Conservation (phyloP, 345 rosid genomes). For the Cardamine chenopodiifolia region DNA sequence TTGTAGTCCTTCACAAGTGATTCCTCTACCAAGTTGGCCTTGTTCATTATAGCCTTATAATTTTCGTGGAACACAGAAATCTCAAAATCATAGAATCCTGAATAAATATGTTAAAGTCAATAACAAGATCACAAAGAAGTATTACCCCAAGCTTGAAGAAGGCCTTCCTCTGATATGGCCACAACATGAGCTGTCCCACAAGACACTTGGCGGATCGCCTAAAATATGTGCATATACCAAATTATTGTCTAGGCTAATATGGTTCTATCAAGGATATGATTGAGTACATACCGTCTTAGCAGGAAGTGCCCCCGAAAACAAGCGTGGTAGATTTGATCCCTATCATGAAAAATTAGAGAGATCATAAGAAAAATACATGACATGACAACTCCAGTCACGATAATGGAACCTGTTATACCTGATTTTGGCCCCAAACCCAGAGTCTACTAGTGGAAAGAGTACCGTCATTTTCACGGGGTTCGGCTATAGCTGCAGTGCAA, state of each 20-base stretch:
- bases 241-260: constrained; percentile 1
- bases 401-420: constrained; percentile 48
- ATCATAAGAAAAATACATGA: background rate
- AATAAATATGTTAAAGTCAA: background rate
- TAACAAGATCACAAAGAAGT: constrained; percentile 6
- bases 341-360: constrained; percentile 40
- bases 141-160: constrained; percentile 94
- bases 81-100: constrained; percentile 9
- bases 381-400: background rate
- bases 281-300: constrained; percentile 57
- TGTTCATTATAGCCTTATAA: constrained; percentile 80
- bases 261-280: background rate
- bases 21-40: constrained; percentile 98
- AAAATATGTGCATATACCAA: constrained; percentile 17
- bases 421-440: constrained; percentile 99
- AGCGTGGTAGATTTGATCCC: constrained; percentile 89
- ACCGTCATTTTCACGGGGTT: constrained; percentile 77
- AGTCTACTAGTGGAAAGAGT: constrained; percentile 69
- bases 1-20: constrained; percentile 95
- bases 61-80: constrained; percentile 14
- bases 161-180: constrained; percentile 87
- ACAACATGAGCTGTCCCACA: constrained; percentile 95
- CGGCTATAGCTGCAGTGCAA: constrained; percentile 88
- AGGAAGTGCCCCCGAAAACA: constrained; percentile 85
- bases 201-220: constrained; percentile 79